Conservation (phyloP, 2,329 filamentous ascomycete genomes). For the Macrophomina tecta region DNA sequence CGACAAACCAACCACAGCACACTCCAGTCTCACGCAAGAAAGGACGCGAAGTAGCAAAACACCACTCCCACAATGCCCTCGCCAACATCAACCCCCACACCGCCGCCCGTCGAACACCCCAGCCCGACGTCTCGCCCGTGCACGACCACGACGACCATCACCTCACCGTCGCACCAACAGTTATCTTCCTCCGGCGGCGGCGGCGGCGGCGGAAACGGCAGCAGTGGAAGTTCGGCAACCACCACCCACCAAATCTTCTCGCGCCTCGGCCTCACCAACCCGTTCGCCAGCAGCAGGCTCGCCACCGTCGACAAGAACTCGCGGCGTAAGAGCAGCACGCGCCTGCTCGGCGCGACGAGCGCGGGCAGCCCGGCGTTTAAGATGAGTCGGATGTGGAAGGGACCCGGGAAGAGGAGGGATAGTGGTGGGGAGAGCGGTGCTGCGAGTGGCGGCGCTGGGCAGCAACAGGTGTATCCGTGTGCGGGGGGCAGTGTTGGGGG, state of each 20-base stretch:
- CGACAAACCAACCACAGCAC: too few species aligned
- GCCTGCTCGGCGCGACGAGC: not conserved
- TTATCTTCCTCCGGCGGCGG: not conserved
- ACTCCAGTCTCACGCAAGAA: too few species aligned
- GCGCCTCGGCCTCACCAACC: conserved; percentile 5
- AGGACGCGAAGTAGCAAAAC: too few species aligned
- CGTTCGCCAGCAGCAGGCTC: not conserved
- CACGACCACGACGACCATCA: not conserved
- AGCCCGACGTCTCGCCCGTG: not conserved
- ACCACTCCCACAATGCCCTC: too few species aligned
- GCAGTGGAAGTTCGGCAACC: too few species aligned
- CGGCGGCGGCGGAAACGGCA: not conserved
- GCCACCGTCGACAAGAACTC: not conserved
- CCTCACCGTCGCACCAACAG: not conserved
- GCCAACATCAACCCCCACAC: too few species aligned
- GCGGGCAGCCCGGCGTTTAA: not conserved
- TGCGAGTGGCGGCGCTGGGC: too few species aligned
- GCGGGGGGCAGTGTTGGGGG: not conserved
- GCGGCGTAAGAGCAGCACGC: conserved; percentile 13
- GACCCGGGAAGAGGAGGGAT: not conserved
- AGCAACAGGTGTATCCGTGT: not conserved
- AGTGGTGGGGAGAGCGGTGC: not conserved
- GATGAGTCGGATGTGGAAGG: not conserved
- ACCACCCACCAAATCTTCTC: conserved; percentile 1
- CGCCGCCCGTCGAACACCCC: too few species aligned